phyloP scores from a whole-genome alignment of 441 rosid species.

The Gossypium aridum region DNA sequence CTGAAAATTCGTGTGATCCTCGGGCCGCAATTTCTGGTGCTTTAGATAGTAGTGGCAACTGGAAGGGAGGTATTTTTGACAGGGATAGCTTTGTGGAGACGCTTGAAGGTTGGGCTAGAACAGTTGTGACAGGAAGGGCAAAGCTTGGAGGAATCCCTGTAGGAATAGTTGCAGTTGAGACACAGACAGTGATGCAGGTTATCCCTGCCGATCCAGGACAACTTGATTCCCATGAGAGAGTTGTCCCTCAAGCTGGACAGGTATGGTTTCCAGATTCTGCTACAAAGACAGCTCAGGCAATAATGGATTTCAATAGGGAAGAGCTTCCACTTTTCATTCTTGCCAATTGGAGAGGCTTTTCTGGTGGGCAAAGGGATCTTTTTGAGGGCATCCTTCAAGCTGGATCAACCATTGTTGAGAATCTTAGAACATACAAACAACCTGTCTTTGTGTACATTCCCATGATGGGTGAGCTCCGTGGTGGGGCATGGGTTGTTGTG shows the following conservation, averaged over 20 bases:
- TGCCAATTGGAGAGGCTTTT: slow-evolving; percentile 99
- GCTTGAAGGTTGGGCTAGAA: slow-evolving; percentile 99
- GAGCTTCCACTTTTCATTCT: slow-evolving; percentile 95
- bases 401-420: slow-evolving; percentile 97
- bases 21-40: slow-evolving; percentile 89
- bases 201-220: slow-evolving; percentile 99
- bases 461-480: slow-evolving; percentile 98
- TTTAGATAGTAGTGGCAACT: slow-evolving; percentile 60
- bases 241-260: slow-evolving; percentile 99
- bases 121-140: slow-evolving; percentile 99
- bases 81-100: slow-evolving; percentile 89
- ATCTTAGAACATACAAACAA: slow-evolving; percentile 91
- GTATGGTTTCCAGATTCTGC: slow-evolving; percentile 99
- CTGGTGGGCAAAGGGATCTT: slow-evolving; percentile 98
- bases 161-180: slow-evolving; percentile 99
- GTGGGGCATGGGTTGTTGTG: slow-evolving; percentile 99
- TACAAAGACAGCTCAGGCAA: slow-evolving; percentile 92
- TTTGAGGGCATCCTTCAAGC: slow-evolving; percentile 99
- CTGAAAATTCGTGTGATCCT: slow-evolving; percentile 93
- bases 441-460: slow-evolving; percentile 99
- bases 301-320: slow-evolving; percentile 93
- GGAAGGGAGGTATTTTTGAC: slow-evolving; percentile 98
- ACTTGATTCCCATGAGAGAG: slow-evolving; percentile 98
- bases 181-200: slow-evolving; percentile 97
- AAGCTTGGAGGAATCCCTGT: slow-evolving; percentile 98